Base-by-base conservation (phyloP, 495 filamentous ascomycete species). In the Hyaloscypha finlandica region DNA sequence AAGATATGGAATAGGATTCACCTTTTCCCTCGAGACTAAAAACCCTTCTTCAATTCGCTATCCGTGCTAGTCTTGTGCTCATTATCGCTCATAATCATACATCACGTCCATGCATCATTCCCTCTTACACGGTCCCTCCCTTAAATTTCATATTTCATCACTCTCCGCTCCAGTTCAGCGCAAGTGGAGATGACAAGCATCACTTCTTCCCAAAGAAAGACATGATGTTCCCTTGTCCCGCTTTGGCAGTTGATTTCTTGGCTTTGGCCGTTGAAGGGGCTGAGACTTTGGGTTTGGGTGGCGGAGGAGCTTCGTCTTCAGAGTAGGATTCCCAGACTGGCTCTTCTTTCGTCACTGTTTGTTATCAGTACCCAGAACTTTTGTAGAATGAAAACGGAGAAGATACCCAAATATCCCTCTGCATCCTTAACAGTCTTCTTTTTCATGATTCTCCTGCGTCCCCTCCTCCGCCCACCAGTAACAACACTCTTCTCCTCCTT, bases 261-360 rank as follows among this genome's bases (percentile, higher is more conserved):
- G 65, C 70, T 73, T 84, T 85, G 20, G 75, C 59, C 68, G 71
- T 55, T 64, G 74, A 57, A 75, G 76, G 57, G 68, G 61, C 61
- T 66, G 77, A 75, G 8, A 81, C 74, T 57, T 85, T 90, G 45
- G 85, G 81, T 75, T 89, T 90, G 70, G 89, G 86, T 51, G 81
- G 79, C 20, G 84, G 75, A 29, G 84, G 82, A 52, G 84, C 81
- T 59, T 94, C 92, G 68, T 97, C 95, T 70, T 94, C 91, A 3
- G 93, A 97, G 81, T 96, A 98, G 6, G 92, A 96, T 76, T 98
- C 95, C 95, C 95, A 99, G 1, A 83, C 88, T 1, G 86, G 80
- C 74, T 97, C 94, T 72, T 94, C 90, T 69, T 89, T 90, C 14
- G 95, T 98, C 20, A 98, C 95, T 96, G 72, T n/a, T 52, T 25